Evolutionary conservation across 2,329 filamentous ascomycete species (phyloP), one percentile per base, ranked within the genome.

Genomic region (Talaromyces verruculosus): DNA sequence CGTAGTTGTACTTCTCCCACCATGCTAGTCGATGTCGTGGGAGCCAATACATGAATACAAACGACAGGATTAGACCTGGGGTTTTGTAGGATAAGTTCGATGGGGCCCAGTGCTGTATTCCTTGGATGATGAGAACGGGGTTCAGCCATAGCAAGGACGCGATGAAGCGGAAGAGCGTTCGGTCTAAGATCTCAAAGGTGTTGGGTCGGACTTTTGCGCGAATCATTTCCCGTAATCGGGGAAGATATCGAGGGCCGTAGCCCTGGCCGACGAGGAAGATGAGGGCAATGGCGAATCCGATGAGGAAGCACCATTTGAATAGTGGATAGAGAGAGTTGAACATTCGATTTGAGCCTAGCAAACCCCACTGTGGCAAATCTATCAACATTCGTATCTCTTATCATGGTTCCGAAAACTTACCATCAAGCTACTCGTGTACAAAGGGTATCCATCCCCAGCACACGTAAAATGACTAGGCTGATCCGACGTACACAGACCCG

Each of bases 1-100:
- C 59, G 10, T 61, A 61, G 28, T 61, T 61, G 43, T 61, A 61
- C 59, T 61, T 61, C 47, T 61, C 59, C 59, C 59, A 61, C 59
- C 59, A 61, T 6, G 59, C 59, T 30, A 61, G 59, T 49, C 59
- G 59, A 35, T 61, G 30, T 28, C 25, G 39, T 15, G 59, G 59
- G 3, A 61, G 30, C 59, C 59, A 61, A 37, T 61, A 61, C 59
- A 61, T 61, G 59, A 61, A 61, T n/a, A 61, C 59, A 61, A 61
- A 61, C 1, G 59, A 61, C n/a, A 61, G 43, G 25, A 61, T 61
- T 22, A 61, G 45, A 49, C 41, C 59, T 13, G 59, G 59, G 3
- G 59, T 61, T 43, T 61, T 61, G 41, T 61, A 61, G 25, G 59
- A 47, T 30, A 61, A 25, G 41, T 61, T 61, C 2, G 59, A 61